A percentile compares a stretch with the other conserved stretches of the same genome.
These are phyloP conservation scores for Kwoniella bestiolae DNA, from an alignment of 768 basidiomycete species.

Conservation along the genomic window DNA sequence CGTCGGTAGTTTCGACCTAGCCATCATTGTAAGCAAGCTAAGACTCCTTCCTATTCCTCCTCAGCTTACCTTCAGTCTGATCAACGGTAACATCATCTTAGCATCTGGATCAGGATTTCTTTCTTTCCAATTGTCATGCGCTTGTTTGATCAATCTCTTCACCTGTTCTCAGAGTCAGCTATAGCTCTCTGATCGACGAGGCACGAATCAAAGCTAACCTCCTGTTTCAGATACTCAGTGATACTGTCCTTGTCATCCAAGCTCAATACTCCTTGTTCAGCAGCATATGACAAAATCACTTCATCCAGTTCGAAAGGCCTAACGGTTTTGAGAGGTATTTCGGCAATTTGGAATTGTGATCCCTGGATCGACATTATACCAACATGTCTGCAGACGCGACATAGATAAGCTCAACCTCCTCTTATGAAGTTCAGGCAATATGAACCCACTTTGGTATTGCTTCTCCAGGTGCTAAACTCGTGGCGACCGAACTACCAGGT, in stretches of 20 bases:
- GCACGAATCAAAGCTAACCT: conserved; percentile 60
- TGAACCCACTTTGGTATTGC: conserved; percentile 77
- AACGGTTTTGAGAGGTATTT: conserved; percentile 85
- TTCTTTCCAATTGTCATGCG: conserved; percentile 46
- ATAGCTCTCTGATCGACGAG: background rate
- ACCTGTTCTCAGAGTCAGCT: conserved; percentile 62
- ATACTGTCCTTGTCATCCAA: conserved; percentile 81
- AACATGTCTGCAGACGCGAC: conserved; percentile 70
- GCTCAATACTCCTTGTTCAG: conserved; percentile 65
- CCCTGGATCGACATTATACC: conserved; percentile 85
- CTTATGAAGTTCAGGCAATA: background rate
- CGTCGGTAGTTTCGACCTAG: conserved; percentile 89
- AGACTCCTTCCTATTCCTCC: too few species aligned
- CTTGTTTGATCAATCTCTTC: conserved; percentile 68
- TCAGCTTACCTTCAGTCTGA: conserved; percentile 74
- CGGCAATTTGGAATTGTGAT: conserved; percentile 81
- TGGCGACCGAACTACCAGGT: conserved; percentile 93
- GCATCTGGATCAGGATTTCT: conserved; percentile 28
- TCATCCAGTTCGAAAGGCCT: conserved; percentile 92
- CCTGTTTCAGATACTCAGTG: conserved; percentile 73
- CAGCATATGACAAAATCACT: conserved; percentile 71
- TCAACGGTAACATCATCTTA: conserved; percentile 73
- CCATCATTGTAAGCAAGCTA: too few species aligned
- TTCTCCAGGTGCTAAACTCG: conserved; percentile 91
- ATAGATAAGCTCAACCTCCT: background rate